Percentiles rank a stretch among this genome's conserved stretches.
Evolutionary conservation across 2,329 filamentous ascomycete species (phyloP).

Genomic region (Onygena corvina): DNA sequence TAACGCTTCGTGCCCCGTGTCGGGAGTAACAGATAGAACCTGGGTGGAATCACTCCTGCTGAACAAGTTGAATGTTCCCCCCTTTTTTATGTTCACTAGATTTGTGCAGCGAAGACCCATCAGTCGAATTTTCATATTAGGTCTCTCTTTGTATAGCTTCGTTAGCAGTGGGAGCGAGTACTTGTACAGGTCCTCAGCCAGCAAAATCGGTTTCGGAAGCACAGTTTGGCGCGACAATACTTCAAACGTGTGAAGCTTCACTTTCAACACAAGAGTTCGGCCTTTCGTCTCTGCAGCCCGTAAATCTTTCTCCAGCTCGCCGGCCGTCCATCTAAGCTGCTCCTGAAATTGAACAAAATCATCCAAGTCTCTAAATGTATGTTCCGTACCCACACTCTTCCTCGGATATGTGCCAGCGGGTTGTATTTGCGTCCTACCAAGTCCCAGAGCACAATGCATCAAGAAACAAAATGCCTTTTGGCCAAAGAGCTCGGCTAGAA

Average conservation of each 20-base stretch:
- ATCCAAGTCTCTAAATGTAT: conserved; percentile 72
- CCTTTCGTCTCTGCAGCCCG: conserved; percentile 70
- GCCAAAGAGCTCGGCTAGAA: conserved; percentile 67
- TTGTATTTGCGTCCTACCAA: conserved; percentile 73
- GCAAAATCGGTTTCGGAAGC: conserved; percentile 57
- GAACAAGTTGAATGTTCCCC: conserved; percentile 70
- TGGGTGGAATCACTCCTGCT: conserved; percentile 44
- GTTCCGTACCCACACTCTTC: conserved; percentile 88
- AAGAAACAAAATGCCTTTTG: conserved; percentile 85
- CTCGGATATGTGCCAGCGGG: conserved; percentile 82
- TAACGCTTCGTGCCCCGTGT: background rate
- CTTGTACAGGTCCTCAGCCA: conserved; percentile 71
- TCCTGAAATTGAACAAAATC: conserved; percentile 56
- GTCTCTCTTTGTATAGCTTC: conserved; percentile 74
- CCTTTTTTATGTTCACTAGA: conserved; percentile 70
- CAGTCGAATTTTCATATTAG: conserved; percentile 64
- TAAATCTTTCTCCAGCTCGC: conserved; percentile 79
- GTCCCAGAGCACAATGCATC: conserved; percentile 68
- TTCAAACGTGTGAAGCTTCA: conserved; percentile 91
- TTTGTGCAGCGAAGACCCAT: conserved; percentile 85
- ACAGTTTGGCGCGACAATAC: conserved; percentile 73
- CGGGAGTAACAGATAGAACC: background rate
- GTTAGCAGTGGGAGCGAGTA: conserved; percentile 69
- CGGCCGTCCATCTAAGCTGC: conserved; percentile 68
- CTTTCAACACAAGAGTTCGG: conserved; percentile 78